Base-by-base conservation (phyloP, 2,329 filamentous ascomycete species). In the Talaromyces albobiverticillius region DNA sequence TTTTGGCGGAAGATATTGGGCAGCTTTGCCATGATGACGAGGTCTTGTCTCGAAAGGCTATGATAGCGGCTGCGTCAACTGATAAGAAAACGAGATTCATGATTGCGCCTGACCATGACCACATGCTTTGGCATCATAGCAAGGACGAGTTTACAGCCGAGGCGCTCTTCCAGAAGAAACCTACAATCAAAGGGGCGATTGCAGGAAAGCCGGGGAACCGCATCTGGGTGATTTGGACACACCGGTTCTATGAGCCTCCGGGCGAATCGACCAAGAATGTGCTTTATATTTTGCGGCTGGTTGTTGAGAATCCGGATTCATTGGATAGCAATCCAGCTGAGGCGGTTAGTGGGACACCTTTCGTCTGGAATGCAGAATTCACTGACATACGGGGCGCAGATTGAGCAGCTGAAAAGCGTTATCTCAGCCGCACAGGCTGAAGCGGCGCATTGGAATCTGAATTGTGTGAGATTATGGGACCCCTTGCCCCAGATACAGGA, bases 141-240 rank as follows among this genome's bases (percentile, higher is more conserved):
- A 63, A 61, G 29, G 63, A 62, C 47, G 59, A 63, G 9, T 64
- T 63, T 42, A 58, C 48, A 13, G 55, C 48, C 14, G 36, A 60
- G 14, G 51, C 40, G n/a, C 53, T 64, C 6, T 56, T 62, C 26
- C 53, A 51, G 4, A 52, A 56, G 23, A 20, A 25, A 14, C 61
- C 61, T 2, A 18, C 29, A 3, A 31, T 57, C 3, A 63, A 64
- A 52, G 61, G 61, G n/a, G 62, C 61, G 0, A 60, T 63, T 20
- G 41, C 53, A 6, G 61, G 61, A 22, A 14, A 54, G 10, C 46
- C 46, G 18, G 61, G 61, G 3, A 57, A 57, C 36, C 54, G 56
- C 8, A 55, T 63, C 5, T 64, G 63, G 63, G 58, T 47, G 5
- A 57, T 62, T 31, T 64, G 61, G 61, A 58, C 58, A 31, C 61